Evolutionary conservation across 2,329 filamentous ascomycete species (phyloP), one percentile per base, ranked within the genome.

Genomic region (Cercospora nicotianae): DNA sequence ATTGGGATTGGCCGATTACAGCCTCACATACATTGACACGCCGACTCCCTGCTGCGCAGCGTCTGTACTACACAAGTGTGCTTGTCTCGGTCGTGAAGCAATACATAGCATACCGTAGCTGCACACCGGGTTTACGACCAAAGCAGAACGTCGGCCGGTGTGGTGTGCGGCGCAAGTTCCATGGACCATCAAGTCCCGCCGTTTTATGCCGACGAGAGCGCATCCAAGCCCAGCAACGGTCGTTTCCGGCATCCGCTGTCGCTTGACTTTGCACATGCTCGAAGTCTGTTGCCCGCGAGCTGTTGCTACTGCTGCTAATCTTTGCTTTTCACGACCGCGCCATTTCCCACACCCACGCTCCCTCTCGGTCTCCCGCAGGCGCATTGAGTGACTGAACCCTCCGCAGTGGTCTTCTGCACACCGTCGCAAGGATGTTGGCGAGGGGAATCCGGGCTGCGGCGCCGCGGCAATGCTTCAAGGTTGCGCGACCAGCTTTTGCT

Each of bases 401-500:
- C 57, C 36, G 18, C 33, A 36, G 16, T 59, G 48, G 62, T 28
- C 36, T 53, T 57, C 62, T 64, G 20, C 30, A 42, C 62, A 57
- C 57, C 23, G n/a, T 28, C 42, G 57, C 64, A 60, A 65, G 58
- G 64, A 72, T 72, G 68, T 64, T 72, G 62, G 68, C 67, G 60
- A 70, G 68, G 66, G 57, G 64, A 45, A 59, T 70, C 60, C 58
- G 66, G 62, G 66, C 68, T 60, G 63, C 69, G 58, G 60, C 64
- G 31, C 63, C 65, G 65, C 69, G 69, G 53, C 67, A 69, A 64
- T 67, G 65, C 67, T 53, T 71, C 42, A 67, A 64, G 33, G 48
- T 66, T 66, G 61, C 68, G 59, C 64, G 70, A 48, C 70, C 69
- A 62, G 67, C 70, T 66, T 72, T 69, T 63, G 67, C 60, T 28